Evolutionary conservation across 768 basidiomycete species (phyloP), one percentile per base, ranked within the genome.

Genomic region (Gymnopilus junonius): DNA sequence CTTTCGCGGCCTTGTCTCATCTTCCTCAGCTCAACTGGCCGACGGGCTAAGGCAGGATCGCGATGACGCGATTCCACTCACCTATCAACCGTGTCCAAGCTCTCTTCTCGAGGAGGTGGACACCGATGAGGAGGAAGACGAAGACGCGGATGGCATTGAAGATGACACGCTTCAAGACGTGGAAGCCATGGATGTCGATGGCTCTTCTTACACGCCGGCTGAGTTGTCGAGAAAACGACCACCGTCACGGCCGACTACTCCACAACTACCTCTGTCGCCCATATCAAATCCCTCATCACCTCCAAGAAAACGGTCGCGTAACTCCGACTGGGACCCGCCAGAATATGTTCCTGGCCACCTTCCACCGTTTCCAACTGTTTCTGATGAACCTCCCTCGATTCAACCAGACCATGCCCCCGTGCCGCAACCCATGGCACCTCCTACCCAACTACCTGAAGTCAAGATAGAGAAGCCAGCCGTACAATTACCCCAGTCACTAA

Each of bases 321-420:
- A 78, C 29, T 70, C 82, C 2, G 79, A 77, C 63, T 91, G 89
- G 89, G 75, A 83, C 21, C 83, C 88, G 1, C 88, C 88, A 68
- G 76, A 82, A 51, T 81, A 91, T 70, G 80, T 92, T 58, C 90
- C 90, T 14, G 77, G 83, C 64, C 88, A 87, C 66, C 73, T 92
- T 3, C 90, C 90, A 1, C 88, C 90, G 0, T 91, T 91, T 70
- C 90, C 90, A 21, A 73, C 71, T 27, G 58, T 75, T 20, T 65
- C 69, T 20, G 76, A 75, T 31, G 69, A 69, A 17, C 63, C 70
- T 20, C 74, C 78, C 40, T 71, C 70, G 17, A 71, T 76, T 29
- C 74, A 75, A 60, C 67, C 60, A 59, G 73, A 67, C 62, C 68
- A 27, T 29, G 66, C 55, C 35, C 65, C 74, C 55, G 60, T 78